Conservation (phyloP, 1,139 yeast species). For the Saccharomyces hybrid region DNA sequence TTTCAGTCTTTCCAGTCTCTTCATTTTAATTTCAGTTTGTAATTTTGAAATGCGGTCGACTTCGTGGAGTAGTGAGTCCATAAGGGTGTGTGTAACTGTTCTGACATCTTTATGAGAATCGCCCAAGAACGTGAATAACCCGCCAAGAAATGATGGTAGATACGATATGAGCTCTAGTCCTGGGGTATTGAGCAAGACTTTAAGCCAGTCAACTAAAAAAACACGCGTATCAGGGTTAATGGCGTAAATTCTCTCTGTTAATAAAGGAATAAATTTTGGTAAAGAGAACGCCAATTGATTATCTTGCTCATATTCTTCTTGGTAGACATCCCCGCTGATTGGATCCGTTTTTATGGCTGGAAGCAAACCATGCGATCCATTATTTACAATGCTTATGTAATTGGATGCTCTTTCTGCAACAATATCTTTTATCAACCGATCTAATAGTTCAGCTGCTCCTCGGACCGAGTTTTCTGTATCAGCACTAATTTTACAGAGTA, state of each 20-base stretch:
- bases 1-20: slow-evolving; percentile 6
- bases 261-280: slow-evolving; percentile 80
- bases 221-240: slow-evolving; percentile 89
- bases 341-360: slow-evolving; percentile 40
- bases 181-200: slow-evolving; percentile 84
- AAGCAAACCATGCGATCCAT: slow-evolving; percentile 40
- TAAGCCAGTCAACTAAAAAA: slow-evolving; percentile 89
- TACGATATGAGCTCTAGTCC: slow-evolving; percentile 81
- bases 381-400: slow-evolving; percentile 73
- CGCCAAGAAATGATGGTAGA: slow-evolving; percentile 84
- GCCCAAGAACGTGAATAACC: slow-evolving; percentile 70
- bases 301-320: slow-evolving; percentile 58
- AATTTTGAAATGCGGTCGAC: slow-evolving; percentile 67
- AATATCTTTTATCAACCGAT: slow-evolving; percentile 84
- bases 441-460: slow-evolving; percentile 92
- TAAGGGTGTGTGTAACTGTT: slow-evolving; percentile 70
- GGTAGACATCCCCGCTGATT: slow-evolving; percentile 48
- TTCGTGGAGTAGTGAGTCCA: slow-evolving; percentile 73
- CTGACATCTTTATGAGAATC: slow-evolving; percentile 85
- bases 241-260: slow-evolving; percentile 85
- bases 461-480: slow-evolving; percentile 89
- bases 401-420: slow-evolving; percentile 93
- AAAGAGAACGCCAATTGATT: slow-evolving; percentile 68
- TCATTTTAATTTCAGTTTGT: slow-evolving; percentile 33
- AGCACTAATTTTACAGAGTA: slow-evolving; percentile 80